Percentiles rank a stretch among this genome's conserved stretches.
Evolutionary conservation across 371 early-diverging fungal species (phyloP).

Genomic region (Mortierella sp.): DNA sequence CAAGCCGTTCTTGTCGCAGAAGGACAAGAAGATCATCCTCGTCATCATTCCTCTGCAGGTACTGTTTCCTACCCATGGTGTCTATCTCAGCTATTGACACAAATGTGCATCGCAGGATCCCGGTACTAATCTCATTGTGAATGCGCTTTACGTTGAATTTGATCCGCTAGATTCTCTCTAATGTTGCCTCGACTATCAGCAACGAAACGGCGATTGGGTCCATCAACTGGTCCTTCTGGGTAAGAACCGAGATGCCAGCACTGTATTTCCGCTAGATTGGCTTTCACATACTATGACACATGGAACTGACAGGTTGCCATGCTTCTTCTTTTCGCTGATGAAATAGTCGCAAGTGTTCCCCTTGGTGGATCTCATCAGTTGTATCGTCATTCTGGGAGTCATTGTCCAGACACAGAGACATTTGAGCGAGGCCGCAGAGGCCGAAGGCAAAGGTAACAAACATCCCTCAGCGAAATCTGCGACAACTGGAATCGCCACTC

Average conservation of each 20-base stretch:
- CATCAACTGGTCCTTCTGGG: constrained; percentile 67
- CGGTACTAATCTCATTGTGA: neutral
- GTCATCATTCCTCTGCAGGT: constrained; percentile 69
- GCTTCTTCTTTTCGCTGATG: neutral
- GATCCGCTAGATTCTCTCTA: constrained; percentile 59
- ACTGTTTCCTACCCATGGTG: neutral
- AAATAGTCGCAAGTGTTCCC: constrained; percentile 63
- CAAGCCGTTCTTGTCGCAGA: constrained; percentile 67
- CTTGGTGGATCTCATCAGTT: constrained; percentile 65
- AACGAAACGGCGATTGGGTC: constrained; percentile 69
- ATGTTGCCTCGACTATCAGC: constrained; percentile 64
- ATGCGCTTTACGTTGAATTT: neutral
- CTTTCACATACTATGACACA: neutral
- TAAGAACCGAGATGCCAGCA: constrained; percentile 19
- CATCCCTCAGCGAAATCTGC: neutral
- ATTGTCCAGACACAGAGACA: constrained; percentile 69
- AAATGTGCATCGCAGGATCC: neutral
- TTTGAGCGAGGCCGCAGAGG: constrained; percentile 60
- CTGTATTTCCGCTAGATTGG: no score
- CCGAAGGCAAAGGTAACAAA: constrained; percentile 65
- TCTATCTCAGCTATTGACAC: no score
- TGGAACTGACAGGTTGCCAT: neutral
- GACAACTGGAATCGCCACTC: neutral
- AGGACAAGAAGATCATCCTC: constrained; percentile 68
- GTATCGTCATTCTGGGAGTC: constrained; percentile 65